These are phyloP conservation scores for Wickerhamiella spandovensis DNA, from an alignment of 805 yeast species.

Conservation along the genomic window DNA sequence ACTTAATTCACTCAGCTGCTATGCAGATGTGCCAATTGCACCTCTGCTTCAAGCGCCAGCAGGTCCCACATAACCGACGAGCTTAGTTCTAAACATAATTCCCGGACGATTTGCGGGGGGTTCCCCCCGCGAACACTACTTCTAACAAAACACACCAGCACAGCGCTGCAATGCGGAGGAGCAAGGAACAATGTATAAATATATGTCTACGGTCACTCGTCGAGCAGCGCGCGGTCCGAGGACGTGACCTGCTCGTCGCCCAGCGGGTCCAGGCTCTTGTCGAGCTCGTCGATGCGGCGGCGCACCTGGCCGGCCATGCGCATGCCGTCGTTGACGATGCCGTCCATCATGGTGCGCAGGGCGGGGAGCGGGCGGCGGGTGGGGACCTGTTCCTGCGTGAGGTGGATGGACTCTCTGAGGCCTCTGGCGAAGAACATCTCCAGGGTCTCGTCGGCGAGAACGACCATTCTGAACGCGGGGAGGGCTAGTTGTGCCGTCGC, in stretches of 20 bases:
- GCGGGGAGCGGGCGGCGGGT: constrained; percentile 32
- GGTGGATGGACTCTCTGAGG: constrained; percentile 52
- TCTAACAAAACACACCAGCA: too few relatives aligned
- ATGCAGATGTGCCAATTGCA: too few relatives aligned
- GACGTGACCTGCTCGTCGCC: constrained; percentile 21
- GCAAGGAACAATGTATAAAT: too few relatives aligned
- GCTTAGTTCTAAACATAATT: too few relatives aligned
- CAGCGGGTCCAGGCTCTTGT: constrained; percentile 17
- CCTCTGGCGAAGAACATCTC: constrained; percentile 70
- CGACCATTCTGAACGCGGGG: constrained; percentile 85
- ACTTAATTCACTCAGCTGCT: too few relatives aligned
- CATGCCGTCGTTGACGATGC: constrained; percentile 81
- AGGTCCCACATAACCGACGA: too few relatives aligned
- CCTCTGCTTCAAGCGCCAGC: too few relatives aligned
- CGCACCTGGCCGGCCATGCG: constrained; percentile 84
- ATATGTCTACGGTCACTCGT: too few relatives aligned
- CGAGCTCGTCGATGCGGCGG: constrained; percentile 58
- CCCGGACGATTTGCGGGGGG: too few relatives aligned
- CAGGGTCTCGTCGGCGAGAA: constrained; percentile 85
- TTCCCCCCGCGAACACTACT: too few relatives aligned
- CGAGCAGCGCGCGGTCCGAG: constrained; percentile 24
- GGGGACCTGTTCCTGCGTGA: constrained; percentile 37
- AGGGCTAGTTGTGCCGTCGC: constrained; percentile 9
- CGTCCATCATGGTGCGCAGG: constrained; percentile 79
- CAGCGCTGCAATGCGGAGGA: too few relatives aligned